Percentiles rank a stretch among this genome's conserved stretches.
These are phyloP conservation scores for Mycena crocata DNA, from an alignment of 768 basidiomycete genomes.

Conservation along the genomic window DNA sequence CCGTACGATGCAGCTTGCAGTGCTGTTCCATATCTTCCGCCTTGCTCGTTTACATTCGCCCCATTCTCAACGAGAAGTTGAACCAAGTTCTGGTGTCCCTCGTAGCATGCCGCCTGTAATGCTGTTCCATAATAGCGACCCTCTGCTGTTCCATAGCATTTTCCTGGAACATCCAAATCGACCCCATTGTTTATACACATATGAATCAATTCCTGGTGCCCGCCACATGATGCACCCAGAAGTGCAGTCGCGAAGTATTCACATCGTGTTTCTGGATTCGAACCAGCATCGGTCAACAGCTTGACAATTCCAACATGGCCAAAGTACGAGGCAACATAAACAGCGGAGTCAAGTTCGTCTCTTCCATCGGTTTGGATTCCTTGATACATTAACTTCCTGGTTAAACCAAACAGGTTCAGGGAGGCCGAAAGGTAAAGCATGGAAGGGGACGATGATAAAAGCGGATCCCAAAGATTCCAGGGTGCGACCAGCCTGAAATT, in stretches of 20 bases:
- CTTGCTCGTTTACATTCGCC: neutral
- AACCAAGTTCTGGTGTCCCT: neutral
- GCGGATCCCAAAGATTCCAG: neutral
- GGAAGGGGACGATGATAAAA: conserved; percentile 3
- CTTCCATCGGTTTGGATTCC: neutral
- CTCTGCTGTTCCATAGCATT: neutral
- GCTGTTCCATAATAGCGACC: neutral
- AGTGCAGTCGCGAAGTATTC: neutral
- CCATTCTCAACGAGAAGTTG: neutral
- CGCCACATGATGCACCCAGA: neutral
- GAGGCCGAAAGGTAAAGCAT: neutral
- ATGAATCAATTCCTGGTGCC: neutral
- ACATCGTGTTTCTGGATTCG: neutral
- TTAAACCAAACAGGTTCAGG: neutral
- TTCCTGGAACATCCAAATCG: neutral
- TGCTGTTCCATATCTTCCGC: neutral
- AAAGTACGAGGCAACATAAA: neutral
- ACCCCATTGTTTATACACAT: neutral
- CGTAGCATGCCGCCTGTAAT: neutral
- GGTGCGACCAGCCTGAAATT: neutral
- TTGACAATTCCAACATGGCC: conserved; percentile 1
- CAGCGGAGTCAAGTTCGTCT: neutral
- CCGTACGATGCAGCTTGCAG: neutral
- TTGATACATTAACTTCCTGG: neutral
- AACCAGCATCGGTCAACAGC: conserved; percentile 1